Evolutionary conservation across 345 rosid species (phyloP).

Genomic region (Eucalyptus guilfoylei): DNA sequence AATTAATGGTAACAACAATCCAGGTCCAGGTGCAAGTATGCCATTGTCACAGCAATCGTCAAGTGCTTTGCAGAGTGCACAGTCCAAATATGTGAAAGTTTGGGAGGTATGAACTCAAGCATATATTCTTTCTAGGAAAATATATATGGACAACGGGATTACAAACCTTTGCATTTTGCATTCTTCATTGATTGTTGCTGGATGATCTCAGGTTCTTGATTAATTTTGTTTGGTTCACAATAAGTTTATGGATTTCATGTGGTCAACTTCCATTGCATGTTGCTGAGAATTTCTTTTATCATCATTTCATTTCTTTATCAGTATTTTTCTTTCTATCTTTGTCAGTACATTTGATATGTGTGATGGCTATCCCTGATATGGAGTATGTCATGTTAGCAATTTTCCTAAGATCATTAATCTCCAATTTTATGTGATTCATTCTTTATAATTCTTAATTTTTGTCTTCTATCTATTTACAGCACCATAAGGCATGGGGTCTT

Average conservation of each 20-base stretch:
- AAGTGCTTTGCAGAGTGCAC: slow-evolving; percentile 54
- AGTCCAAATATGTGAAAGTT: slow-evolving; percentile 82
- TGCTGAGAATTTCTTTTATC: not conserved
- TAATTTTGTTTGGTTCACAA: not conserved
- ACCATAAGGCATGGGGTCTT: not conserved
- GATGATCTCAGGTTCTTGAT: not conserved
- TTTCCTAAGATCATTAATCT: not conserved
- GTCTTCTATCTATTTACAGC: not conserved
- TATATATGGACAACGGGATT: not conserved
- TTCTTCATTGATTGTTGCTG: not conserved
- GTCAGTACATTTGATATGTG: not conserved
- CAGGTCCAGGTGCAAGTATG: slow-evolving; percentile 64
- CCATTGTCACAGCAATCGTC: slow-evolving; percentile 66
- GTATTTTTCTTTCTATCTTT: not conserved
- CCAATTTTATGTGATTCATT: not conserved
- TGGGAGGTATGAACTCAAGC: slow-evolving; percentile 69
- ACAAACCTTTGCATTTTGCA: not conserved
- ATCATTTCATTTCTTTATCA: not conserved
- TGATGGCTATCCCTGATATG: not conserved
- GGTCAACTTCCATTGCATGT: not conserved
- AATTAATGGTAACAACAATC: slow-evolving; percentile 43
- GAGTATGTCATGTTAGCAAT: not conserved
- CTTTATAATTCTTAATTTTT: not conserved
- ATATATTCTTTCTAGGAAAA: not conserved
- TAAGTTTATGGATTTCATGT: not conserved